phyloP scores from a whole-genome alignment of 306 rosid genomes.

The Macrotyloma uniflorum region DNA sequence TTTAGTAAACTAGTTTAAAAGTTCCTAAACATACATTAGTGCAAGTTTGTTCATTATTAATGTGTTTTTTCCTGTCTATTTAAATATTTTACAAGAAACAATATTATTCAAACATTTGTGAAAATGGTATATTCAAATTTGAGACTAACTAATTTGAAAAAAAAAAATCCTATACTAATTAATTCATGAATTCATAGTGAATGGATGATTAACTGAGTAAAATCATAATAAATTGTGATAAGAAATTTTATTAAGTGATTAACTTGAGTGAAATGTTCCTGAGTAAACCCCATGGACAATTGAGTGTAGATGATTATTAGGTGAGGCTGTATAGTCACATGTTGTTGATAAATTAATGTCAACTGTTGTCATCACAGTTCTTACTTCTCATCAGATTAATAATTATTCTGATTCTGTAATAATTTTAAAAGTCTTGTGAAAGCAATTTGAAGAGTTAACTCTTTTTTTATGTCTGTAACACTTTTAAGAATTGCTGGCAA shows the following conservation, averaged over 20 bases:
- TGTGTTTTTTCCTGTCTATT: no score
- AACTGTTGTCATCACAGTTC: constrained; percentile 13
- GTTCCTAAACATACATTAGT: not conserved
- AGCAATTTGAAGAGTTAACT: constrained; percentile 14
- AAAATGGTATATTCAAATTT: no score
- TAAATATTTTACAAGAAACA: no score
- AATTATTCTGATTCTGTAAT: constrained; percentile 18
- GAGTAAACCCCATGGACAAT: not conserved
- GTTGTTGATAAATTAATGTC: constrained; percentile 34
- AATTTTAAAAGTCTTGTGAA: not conserved
- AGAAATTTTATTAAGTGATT: not conserved
- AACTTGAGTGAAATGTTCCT: not conserved
- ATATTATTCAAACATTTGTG: no score
- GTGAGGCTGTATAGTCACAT: constrained; percentile 34
- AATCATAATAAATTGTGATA: not conserved
- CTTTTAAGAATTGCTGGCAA: not conserved
- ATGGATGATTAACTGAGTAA: not conserved
- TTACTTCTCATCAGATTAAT: not conserved
- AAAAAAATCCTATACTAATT: no score
- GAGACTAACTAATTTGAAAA: no score
- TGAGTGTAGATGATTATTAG: constrained; percentile 9
- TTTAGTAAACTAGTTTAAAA: not conserved
- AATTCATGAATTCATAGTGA: no score
- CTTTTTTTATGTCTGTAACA: not conserved
- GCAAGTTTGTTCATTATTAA: not conserved